These are phyloP conservation scores for Wallacemonas rigidus DNA, from an alignment of 208 protist species.

Conservation along the genomic window DNA sequence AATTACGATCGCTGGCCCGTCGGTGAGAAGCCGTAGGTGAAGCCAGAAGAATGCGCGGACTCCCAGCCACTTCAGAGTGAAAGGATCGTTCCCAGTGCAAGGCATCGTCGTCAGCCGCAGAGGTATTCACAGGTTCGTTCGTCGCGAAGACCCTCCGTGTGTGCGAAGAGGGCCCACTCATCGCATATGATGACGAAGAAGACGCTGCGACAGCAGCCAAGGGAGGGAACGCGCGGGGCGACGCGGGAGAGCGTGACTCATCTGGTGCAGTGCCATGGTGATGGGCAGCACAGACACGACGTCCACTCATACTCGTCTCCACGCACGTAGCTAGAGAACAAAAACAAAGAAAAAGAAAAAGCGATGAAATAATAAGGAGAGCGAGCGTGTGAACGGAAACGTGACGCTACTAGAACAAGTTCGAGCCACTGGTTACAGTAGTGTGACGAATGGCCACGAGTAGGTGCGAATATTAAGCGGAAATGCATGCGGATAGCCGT, in stretches of 20 bases:
- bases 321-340: slow-evolving; percentile 20
- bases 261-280: neutral
- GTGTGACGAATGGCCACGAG: too few species aligned
- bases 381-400: too few species aligned
- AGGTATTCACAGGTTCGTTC: neutral
- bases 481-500: too few species aligned
- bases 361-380: slow-evolving; percentile 5
- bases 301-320: neutral
- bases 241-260: neutral
- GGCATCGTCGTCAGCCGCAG: slow-evolving; percentile 25
- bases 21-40: neutral
- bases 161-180: slow-evolving; percentile 4
- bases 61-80: slow-evolving; percentile 25
- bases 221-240: neutral
- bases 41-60: slow-evolving; percentile 25
- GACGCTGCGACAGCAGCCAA: neutral
- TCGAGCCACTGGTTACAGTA: too few species aligned
- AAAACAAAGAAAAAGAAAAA: slow-evolving; percentile 9
- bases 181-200: slow-evolving; percentile 21
- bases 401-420: too few species aligned
- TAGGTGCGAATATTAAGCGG: too few species aligned
- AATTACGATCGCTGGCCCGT: neutral
- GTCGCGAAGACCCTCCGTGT: slow-evolving; percentile 1
- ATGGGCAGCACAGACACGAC: neutral
- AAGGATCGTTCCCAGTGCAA: slow-evolving; percentile 30